Evolutionary conservation across 1,284 basidiomycete genomes (phyloP).

Genomic region (Irpex sp.): DNA sequence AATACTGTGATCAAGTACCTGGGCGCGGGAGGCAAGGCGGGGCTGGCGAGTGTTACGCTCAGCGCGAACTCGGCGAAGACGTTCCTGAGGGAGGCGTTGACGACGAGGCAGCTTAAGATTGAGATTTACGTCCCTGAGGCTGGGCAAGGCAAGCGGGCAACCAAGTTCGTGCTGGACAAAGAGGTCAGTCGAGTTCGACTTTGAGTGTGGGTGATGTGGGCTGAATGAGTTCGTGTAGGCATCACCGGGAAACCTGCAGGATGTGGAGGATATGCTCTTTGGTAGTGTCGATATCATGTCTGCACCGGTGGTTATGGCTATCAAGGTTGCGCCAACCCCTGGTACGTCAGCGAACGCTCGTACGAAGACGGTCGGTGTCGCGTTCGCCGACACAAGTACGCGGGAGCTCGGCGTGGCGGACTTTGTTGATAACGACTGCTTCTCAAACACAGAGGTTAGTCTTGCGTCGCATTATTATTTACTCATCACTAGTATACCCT

Average conservation of each 20-base stretch:
- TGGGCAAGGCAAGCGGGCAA: conserved; percentile 69
- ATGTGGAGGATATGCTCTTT: conserved; percentile 94
- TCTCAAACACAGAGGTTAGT: conserved; percentile 89
- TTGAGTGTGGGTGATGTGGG: neutral
- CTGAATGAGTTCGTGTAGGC: conserved; percentile 53
- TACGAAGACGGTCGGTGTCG: conserved; percentile 63
- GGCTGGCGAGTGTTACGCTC: conserved; percentile 78
- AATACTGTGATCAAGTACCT: conserved; percentile 85
- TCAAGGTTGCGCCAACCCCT: conserved; percentile 68
- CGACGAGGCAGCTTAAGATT: conserved; percentile 87
- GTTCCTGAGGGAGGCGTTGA: conserved; percentile 89
- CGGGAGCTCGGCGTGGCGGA: conserved; percentile 79
- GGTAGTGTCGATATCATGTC: conserved; percentile 78
- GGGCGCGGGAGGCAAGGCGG: conserved; percentile 55
- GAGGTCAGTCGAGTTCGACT: conserved; percentile 44
- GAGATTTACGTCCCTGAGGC: conserved; percentile 86
- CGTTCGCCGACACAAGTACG: conserved; percentile 75
- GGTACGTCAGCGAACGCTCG: conserved; percentile 44
- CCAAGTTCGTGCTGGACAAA: conserved; percentile 76
- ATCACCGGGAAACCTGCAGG: conserved; percentile 92
- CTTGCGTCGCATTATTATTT: neutral
- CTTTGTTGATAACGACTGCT: conserved; percentile 93
- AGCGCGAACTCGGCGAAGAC: conserved; percentile 80
- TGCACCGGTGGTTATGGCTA: conserved; percentile 89
- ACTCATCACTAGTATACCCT: neutral